Evolutionary conservation across 1,284 basidiomycete genomes (phyloP).

Genomic region (Ganoderma resinaceum): DNA sequence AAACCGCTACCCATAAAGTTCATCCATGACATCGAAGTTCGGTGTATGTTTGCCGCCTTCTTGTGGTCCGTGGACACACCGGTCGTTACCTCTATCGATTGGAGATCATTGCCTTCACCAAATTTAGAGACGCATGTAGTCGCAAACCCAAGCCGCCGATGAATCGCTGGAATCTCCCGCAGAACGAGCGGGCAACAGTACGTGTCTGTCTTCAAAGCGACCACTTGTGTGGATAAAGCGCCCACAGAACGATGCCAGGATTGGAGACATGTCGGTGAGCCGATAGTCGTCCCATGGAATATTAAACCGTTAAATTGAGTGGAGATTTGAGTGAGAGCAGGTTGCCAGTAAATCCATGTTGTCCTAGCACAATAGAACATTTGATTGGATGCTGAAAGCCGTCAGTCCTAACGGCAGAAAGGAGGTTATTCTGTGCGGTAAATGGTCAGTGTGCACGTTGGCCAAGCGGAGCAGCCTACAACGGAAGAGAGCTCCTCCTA

Average conservation of each 20-base stretch:
- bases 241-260: constrained; percentile 16
- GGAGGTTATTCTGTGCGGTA: constrained; percentile 20
- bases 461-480: neutral
- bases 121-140: no score
- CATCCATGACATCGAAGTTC: neutral
- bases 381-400: constrained; percentile 28
- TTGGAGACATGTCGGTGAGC: constrained; percentile 7
- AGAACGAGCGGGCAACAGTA: constrained; percentile 14
- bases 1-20: neutral
- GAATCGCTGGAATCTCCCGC: no score
- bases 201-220: constrained; percentile 17
- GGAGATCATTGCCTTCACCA: neutral
- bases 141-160: no score
- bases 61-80: neutral
- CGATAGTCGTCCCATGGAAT: neutral
- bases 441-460: neutral
- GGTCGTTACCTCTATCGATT: neutral
- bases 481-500: no score
- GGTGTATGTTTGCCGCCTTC: neutral
- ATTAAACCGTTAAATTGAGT: constrained; percentile 17
- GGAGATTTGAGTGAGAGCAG: constrained; percentile 18
- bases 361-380: constrained; percentile 20
- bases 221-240: constrained; percentile 13
- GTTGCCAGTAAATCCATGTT: constrained; percentile 13
- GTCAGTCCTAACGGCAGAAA: constrained; percentile 25